These are phyloP conservation scores for Fusarium sp. DNA, from an alignment of 2,329 filamentous ascomycete species.

Conservation along the genomic window DNA sequence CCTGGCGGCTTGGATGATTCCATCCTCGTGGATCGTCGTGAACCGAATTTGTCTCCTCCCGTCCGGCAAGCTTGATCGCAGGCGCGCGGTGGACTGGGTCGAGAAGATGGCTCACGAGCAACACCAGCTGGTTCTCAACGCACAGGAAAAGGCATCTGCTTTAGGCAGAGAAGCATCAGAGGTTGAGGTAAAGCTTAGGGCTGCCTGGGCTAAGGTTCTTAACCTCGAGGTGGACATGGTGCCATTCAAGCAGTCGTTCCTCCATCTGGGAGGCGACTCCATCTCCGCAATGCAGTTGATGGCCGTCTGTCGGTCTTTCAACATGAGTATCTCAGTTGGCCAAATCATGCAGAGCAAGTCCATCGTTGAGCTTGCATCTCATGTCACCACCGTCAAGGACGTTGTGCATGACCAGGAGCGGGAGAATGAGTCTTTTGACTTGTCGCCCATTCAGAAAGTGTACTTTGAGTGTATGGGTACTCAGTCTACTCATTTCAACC, in stretches of 20 bases:
- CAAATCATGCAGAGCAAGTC: slow-evolving; percentile 40
- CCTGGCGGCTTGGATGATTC: slow-evolving; percentile 34
- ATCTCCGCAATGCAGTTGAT: slow-evolving; percentile 40
- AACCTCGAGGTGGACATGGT: slow-evolving; percentile 8
- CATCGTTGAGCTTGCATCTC: slow-evolving; percentile 33
- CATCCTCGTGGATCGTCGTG: slow-evolving; percentile 26
- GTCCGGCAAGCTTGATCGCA: slow-evolving; percentile 32
- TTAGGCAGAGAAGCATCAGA: slow-evolving; percentile 20
- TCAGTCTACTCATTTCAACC: slow-evolving; percentile 31
- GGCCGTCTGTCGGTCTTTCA: slow-evolving; percentile 26
- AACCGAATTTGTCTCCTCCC: slow-evolving; percentile 20
- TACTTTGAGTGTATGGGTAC: slow-evolving; percentile 20
- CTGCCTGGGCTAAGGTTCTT: slow-evolving; percentile 25
- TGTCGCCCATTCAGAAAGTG: slow-evolving; percentile 25
- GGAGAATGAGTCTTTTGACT: neutral
- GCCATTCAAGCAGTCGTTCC: slow-evolving; percentile 30
- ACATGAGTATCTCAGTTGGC: slow-evolving; percentile 26
- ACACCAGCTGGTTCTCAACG: slow-evolving; percentile 8
- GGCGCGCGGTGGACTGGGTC: neutral
- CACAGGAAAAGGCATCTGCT: slow-evolving; percentile 13
- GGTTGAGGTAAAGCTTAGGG: slow-evolving; percentile 16
- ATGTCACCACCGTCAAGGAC: neutral
- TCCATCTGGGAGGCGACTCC: slow-evolving; percentile 35
- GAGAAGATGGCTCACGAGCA: slow-evolving; percentile 16
- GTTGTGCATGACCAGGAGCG: slow-evolving; percentile 2